Evolutionary conservation across 2,329 filamentous ascomycete genomes (phyloP), one percentile per base, ranked within the genome.

Genomic region (Ophiostoma fasciatum): DNA sequence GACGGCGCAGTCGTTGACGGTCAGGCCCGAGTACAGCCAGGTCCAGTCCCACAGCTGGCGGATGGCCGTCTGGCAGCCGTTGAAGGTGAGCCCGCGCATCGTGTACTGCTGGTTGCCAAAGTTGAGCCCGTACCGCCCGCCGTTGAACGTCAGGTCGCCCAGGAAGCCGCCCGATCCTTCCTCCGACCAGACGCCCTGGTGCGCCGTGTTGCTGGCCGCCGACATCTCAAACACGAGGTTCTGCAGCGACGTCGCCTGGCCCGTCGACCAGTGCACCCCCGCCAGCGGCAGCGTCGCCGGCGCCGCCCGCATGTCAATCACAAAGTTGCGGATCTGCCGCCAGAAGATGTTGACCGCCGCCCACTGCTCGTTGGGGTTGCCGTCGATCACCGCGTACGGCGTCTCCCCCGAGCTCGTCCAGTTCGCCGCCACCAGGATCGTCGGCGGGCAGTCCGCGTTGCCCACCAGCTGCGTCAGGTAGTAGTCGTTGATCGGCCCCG

Each of bases 31-130:
- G 60, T 80, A 80, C 9, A 71, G 75, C 74, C 76, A 83, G 4
- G 72, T 68, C 79, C 79, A 84, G 52, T 79, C 71, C 78, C 79
- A 84, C 43, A 76, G 67, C 62, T 81, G 74, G 52, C 65, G 69
- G 38, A 82, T 71, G 31, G 74, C 79, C 9, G 74, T 78, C 46
- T 73, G 60, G 46, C 71, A 71, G 42, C 66, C 61, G 45, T 68
- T 68, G 56, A 83, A 78, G 15, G 64, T 72, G 43, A 81, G 51
- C 48, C 80, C 79, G 15, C 74, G 66, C 28, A 73, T 71, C 12
- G 75, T 80, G 51, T 79, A 82, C 50, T 82, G 78, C 54, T 78
- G 71, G 53, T 73, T 77, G 27, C 74, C 74, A 35, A 65, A 49
- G 17, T 52, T 45, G 8, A 60, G 52, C 19, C 72, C 75, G 43